A percentile compares a stretch with the other conserved stretches of the same genome.
Evolutionary conservation across 2,329 filamentous ascomycete species (phyloP).

Genomic region (Aspergillus fumigatus): DNA sequence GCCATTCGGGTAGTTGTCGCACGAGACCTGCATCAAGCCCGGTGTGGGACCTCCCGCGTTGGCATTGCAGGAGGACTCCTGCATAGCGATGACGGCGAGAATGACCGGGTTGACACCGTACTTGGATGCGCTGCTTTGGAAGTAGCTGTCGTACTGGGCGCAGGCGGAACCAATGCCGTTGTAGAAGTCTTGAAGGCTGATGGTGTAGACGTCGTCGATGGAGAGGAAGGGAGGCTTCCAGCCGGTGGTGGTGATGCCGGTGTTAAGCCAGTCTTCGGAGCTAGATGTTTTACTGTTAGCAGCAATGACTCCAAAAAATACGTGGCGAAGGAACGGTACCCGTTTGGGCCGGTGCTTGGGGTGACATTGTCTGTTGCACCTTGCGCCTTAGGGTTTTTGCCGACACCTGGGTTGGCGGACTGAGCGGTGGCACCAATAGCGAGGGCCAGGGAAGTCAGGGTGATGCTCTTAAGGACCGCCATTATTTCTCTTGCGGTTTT

Average conservation of each 20-base stretch:
- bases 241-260: conserved; percentile 8
- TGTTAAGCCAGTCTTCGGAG: neutral
- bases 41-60: neutral
- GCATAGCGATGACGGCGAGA: conserved; percentile 18
- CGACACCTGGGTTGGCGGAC: neutral
- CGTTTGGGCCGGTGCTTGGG: neutral
- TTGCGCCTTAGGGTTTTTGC: neutral
- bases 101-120: conserved; percentile 33
- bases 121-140: conserved; percentile 26
- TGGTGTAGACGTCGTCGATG: conserved; percentile 14
- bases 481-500: neutral
- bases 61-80: neutral
- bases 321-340: neutral
- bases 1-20: neutral
- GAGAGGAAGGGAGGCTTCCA: conserved; percentile 33
- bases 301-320: neutral
- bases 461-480: neutral
- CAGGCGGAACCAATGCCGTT: conserved; percentile 13
- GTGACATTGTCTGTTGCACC: neutral
- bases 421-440: neutral
- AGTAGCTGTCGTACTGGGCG: conserved; percentile 31
- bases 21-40: neutral
- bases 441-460: neutral
- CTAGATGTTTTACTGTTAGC: neutral
- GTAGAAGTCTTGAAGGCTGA: conserved; percentile 15